Evolutionary conservation across 441 rosid species (phyloP).

Genomic region (Brassica balearica): DNA sequence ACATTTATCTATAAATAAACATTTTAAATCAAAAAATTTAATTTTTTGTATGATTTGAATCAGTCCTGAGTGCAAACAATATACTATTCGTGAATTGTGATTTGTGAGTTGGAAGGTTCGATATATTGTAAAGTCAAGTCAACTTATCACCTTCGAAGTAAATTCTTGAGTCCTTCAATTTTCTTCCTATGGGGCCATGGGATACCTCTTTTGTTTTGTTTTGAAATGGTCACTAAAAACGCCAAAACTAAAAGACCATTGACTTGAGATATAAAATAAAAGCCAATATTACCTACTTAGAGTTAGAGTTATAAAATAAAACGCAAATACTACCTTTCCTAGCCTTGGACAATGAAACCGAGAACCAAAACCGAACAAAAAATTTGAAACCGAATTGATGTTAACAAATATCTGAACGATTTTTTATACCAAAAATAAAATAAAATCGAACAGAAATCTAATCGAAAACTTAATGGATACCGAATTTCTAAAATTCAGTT

Average conservation of each 20-base stretch:
- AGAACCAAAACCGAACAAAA: not conserved
- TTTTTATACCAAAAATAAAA: not conserved
- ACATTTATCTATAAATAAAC: not conserved
- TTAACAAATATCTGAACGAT: not conserved
- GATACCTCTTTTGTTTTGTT: conserved; percentile 15
- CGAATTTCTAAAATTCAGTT: not conserved
- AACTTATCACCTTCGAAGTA: conserved; percentile 37
- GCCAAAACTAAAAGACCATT: conserved; percentile 40
- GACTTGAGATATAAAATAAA: conserved; percentile 23
- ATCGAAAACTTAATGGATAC: not conserved
- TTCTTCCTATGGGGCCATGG: conserved; percentile 2
- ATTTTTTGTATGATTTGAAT: not conserved
- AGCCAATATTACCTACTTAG: not conserved
- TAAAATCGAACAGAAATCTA: not conserved
- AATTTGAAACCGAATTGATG: not conserved
- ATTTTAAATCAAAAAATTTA: not conserved
- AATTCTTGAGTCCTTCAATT: not conserved
- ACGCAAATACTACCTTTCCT: not conserved
- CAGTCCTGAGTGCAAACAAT: not conserved
- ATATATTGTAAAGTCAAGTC: conserved; percentile 20
- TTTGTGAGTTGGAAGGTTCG: conserved; percentile 3
- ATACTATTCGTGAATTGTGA: conserved; percentile 1
- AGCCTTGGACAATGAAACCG: not conserved
- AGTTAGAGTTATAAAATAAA: not conserved
- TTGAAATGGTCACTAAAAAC: conserved; percentile 14